Evolutionary conservation across 768 basidiomycete genomes (phyloP).

Genomic region (Trametes villosa): DNA sequence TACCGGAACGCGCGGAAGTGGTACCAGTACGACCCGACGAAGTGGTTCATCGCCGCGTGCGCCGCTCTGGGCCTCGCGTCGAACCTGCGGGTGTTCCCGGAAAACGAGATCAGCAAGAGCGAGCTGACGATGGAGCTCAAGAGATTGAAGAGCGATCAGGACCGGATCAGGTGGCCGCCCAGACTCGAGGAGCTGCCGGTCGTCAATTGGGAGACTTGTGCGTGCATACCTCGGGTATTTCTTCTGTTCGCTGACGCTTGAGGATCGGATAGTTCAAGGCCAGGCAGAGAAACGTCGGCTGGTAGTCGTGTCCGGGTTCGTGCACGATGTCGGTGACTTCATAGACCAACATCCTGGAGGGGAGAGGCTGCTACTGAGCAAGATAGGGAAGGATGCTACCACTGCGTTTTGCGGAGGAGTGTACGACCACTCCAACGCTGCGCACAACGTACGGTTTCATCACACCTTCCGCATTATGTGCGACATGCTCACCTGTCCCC

Average conservation of each 20-base stretch:
- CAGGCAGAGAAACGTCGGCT: constrained; percentile 68
- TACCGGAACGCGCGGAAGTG: constrained; percentile 59
- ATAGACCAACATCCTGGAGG: constrained; percentile 84
- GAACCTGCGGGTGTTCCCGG: constrained; percentile 83
- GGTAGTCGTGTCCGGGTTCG: constrained; percentile 81
- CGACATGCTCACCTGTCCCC: constrained; percentile 1
- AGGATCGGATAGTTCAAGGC: constrained; percentile 56
- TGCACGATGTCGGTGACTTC: constrained; percentile 82
- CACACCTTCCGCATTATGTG: background rate
- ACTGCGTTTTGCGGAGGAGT: constrained; percentile 85
- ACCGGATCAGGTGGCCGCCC: constrained; percentile 65
- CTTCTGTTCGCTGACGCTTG: background rate
- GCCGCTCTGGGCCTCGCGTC: constrained; percentile 70
- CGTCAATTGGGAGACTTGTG: constrained; percentile 82
- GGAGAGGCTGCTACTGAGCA: constrained; percentile 53
- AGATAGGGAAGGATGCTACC: constrained; percentile 82
- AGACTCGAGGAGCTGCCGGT: constrained; percentile 66
- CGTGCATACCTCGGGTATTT: constrained; percentile 32
- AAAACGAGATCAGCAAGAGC: constrained; percentile 86
- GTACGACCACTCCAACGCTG: constrained; percentile 83
- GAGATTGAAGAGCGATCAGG: constrained; percentile 64
- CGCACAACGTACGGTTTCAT: constrained; percentile 66
- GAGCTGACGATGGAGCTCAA: constrained; percentile 85
- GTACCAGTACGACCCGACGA: constrained; percentile 75
- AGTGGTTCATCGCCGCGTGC: constrained; percentile 80